Evolutionary conservation across 129 eudicot species (phyloP), one percentile per base, ranked within the genome.

Genomic region (Mikania micrantha): DNA sequence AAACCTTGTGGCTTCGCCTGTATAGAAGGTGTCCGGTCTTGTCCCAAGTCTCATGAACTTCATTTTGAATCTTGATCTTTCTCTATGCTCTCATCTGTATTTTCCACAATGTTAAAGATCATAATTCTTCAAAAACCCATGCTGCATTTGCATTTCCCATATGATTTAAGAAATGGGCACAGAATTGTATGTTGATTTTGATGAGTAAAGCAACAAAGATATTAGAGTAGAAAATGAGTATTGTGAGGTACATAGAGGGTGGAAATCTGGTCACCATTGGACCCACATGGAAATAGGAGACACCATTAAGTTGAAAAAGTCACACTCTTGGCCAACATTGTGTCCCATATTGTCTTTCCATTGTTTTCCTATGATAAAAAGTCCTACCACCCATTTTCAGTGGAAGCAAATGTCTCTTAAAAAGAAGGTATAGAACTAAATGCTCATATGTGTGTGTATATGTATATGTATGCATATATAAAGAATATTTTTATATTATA

Each of bases 41-140:
- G 85, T 87, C 54, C 97, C 97, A 63, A 90, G 88, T 76, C 85
- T 80, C 97, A 90, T 90, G 64, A 74, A 87, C 83, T 90, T 90
- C 97, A 90, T 90, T 62, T 71, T 83, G 34, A 27, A 7, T 69
- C 71, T 69, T 31, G 70, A 8, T 64, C 28, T 63, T 49, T 65
- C 9, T n/a, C n/a, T 47, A 31, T 34, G 72, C 74, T 38, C 47
- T 53, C 65, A 73, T 58, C 52, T 57, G 34, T 60, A 60, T 44
- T 49, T 58, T 66, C 38, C 16, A 13, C 64, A 57, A 22, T 7
- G 52, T 38, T 40, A 34, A 40, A 35, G 12, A 34, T 35, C 56
- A 24, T 35, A 60, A 25, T 9, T 3, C 38, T 20, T n/a, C 35
- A 58, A 44, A 28, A 34, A 38, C n/a, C n/a, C 40, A 13, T 11